Percentiles rank a stretch among this genome's conserved stretches.
These are phyloP conservation scores for Russula brevipes DNA, from an alignment of 768 basidiomycete species.

Conservation along the genomic window DNA sequence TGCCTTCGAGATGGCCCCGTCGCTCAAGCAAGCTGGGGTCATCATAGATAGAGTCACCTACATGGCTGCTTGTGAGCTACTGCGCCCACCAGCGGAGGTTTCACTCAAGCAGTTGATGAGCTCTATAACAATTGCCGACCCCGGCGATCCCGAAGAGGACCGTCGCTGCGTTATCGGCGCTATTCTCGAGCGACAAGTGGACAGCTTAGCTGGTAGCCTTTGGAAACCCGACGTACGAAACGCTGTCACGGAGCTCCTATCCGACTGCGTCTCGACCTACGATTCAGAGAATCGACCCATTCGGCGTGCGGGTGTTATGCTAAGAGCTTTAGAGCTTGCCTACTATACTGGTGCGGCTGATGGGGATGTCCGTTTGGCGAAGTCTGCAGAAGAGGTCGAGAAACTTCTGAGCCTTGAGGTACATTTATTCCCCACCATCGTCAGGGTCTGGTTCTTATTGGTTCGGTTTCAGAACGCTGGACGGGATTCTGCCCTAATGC, in stretches of 20 bases:
- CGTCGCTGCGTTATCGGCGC: constrained; percentile 40
- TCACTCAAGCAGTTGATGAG: constrained; percentile 36
- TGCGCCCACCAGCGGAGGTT: constrained; percentile 46
- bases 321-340: constrained; percentile 49
- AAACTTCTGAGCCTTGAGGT: constrained; percentile 37
- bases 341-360: constrained; percentile 37
- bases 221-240: constrained; percentile 53
- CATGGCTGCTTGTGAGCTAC: constrained; percentile 60
- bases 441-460: not conserved
- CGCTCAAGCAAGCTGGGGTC: constrained; percentile 50
- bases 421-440: not conserved
- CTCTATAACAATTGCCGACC: constrained; percentile 9
- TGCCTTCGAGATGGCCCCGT: constrained; percentile 40
- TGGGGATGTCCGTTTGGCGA: constrained; percentile 3
- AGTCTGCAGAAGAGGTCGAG: constrained; percentile 27
- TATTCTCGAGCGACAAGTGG: constrained; percentile 58
- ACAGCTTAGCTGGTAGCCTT: constrained; percentile 46
- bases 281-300: constrained; percentile 45
- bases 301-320: constrained; percentile 50
- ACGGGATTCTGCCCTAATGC: constrained; percentile 30
- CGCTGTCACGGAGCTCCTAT: constrained; percentile 41
- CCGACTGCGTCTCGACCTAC: constrained; percentile 50
- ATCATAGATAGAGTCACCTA: constrained; percentile 66
- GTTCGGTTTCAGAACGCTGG: constrained; percentile 28
- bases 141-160: constrained; percentile 1